Evolutionary conservation across 768 basidiomycete genomes (phyloP), one percentile per base, ranked within the genome.

Genomic region (Amyloporia xantha): DNA sequence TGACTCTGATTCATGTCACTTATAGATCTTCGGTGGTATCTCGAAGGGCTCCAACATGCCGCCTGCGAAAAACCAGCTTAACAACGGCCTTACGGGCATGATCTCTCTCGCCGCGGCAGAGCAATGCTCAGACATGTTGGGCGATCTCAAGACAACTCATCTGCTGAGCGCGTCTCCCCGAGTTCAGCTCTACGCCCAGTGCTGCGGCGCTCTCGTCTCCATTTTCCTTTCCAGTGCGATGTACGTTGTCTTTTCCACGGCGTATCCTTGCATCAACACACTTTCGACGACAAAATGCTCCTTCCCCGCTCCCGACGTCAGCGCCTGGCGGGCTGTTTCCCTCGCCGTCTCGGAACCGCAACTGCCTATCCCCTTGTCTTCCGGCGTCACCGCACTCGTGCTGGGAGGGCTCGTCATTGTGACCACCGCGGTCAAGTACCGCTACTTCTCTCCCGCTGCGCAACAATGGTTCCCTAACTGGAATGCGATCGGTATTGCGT

Each of bases 101-200:
- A 48, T 59, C 40, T 47, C 57, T 12, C 57, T 59, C 41, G 57
- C 50, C 26, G 57, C 54, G n/a, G 53, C 57, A 2, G 57, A 59
- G 36, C 57, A 56, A 36, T 51, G 51, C 39, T 53, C 57, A 5
- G 57, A 59, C 51, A 58, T 58, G 57, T 49, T 58, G 37, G 56
- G 54, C 11, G 59, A 59, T 30, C 50, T 59, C 30, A 59, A 59
- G 38, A 57, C 59, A 2, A 59, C 59, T 0, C 59, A 61, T 41
- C 50, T 59, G 3, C 54, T 61, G 35, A 54, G 57, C 10, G 59
- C 57, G 1, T 53, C 59, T 2, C 59, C 59, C 12, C 59, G 59
- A 20, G 57, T 56, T 1, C 59, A 59, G 54, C 54, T 61, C 19
- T 61, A 61, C 52, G 53, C 57, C 6, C 59, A 61, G 38, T 55